phyloP scores from a whole-genome alignment of 345 rosid genomes.

The Hirschfeldia incana region DNA sequence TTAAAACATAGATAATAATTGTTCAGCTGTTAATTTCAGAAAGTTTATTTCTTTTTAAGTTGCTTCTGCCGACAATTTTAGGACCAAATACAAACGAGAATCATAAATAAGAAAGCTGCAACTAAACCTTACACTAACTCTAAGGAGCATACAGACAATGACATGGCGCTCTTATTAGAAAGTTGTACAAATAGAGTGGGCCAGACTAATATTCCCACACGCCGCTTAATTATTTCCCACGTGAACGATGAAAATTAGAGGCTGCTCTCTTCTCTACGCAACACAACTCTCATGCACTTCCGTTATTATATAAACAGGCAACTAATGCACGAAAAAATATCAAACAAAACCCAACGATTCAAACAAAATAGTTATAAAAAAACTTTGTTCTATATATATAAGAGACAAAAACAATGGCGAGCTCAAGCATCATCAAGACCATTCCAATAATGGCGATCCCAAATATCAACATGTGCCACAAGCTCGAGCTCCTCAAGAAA shows the following conservation, averaged over 20 bases:
- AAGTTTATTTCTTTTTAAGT: not conserved
- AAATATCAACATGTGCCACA: slow-evolving; percentile 20
- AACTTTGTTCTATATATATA: not conserved
- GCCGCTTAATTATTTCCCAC: slow-evolving; percentile 21
- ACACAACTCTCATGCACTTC: slow-evolving; percentile 33
- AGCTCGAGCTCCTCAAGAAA: slow-evolving; percentile 27
- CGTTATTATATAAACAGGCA: slow-evolving; percentile 35
- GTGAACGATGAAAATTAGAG: slow-evolving; percentile 5
- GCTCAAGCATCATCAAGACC: slow-evolving; percentile 30
- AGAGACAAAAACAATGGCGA: slow-evolving; percentile 29
- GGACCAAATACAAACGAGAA: not conserved
- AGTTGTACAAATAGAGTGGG: slow-evolving; percentile 17
- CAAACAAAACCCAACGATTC: slow-evolving; percentile 6
- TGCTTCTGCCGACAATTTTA: slow-evolving; percentile 22
- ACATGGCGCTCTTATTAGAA: not conserved
- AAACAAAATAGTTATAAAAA: not conserved
- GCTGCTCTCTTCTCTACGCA: slow-evolving; percentile 23
- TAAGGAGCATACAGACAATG: not conserved
- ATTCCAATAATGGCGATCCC: slow-evolving; percentile 31
- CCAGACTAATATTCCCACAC: slow-evolving; percentile 18
- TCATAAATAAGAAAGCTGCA: slow-evolving; percentile 1
- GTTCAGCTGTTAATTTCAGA: not conserved
- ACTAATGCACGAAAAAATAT: slow-evolving; percentile 20
- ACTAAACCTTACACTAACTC: slow-evolving; percentile 13
- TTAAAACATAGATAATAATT: not conserved